A percentile compares a stretch with the other conserved stretches of the same genome.
Evolutionary conservation across 2,329 filamentous ascomycete species (phyloP).

Genomic region (Bisporella sp.): DNA sequence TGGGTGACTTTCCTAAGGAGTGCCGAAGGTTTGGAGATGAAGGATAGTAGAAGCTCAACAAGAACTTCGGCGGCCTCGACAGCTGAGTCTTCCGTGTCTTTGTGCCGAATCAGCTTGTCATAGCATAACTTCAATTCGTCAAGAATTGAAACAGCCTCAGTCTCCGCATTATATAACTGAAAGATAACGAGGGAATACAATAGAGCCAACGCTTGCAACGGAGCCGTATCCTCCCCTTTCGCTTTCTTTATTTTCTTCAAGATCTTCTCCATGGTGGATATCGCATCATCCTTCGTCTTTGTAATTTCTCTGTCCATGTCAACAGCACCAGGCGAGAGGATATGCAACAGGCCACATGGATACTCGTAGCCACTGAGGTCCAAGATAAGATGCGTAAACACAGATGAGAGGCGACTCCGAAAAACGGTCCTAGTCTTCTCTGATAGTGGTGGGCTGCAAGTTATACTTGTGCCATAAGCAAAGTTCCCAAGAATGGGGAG

Average conservation of each 20-base stretch:
- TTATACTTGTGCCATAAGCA: conserved; percentile 42
- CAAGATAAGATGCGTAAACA: conserved; percentile 50
- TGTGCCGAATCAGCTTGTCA: conserved; percentile 48
- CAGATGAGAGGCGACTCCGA: conserved; percentile 49
- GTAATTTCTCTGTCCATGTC: conserved; percentile 49
- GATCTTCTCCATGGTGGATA: conserved; percentile 46
- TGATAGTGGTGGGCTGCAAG: conserved; percentile 38
- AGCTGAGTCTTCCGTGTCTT: conserved; percentile 41
- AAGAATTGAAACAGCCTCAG: conserved; percentile 76
- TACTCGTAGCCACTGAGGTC: conserved; percentile 44
- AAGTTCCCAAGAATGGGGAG: conserved; percentile 38
- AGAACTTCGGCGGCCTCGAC: conserved; percentile 61
- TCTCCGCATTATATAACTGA: conserved; percentile 84
- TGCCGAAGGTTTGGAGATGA: conserved; percentile 77
- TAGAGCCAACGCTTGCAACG: conserved; percentile 61
- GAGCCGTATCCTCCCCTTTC: conserved; percentile 23
- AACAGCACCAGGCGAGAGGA: conserved; percentile 31
- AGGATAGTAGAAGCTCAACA: conserved; percentile 83
- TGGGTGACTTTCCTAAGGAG: conserved; percentile 81
- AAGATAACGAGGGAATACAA: conserved; percentile 80
- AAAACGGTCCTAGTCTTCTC: conserved; percentile 48
- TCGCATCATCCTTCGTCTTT: conserved; percentile 43
- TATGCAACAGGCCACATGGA: conserved; percentile 21
- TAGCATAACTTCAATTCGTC: conserved; percentile 75
- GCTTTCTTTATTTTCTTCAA: conserved; percentile 35